Evolutionary conservation across 2,329 filamentous ascomycete species (phyloP), one percentile per base, ranked within the genome.

Genomic region (Elsinoe necatrix): DNA sequence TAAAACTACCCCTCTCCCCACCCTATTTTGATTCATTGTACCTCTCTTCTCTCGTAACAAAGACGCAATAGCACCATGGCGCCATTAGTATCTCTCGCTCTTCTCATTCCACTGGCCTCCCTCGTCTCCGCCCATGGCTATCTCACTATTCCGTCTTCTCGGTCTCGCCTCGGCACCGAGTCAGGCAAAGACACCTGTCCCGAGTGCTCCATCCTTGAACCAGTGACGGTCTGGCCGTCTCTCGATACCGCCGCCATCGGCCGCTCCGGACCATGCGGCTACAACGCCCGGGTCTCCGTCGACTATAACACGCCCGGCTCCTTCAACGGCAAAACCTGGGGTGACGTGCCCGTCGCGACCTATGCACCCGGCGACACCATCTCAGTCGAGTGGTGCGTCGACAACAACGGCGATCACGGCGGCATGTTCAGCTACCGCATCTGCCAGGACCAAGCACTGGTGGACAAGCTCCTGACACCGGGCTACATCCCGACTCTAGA

Each of bases 251-350:
- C 48, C 34, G 48, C 48, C 20, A 52, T 52, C 48, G 48, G 48
- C 48, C 48, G 48, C 18, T 52, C 48, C 48, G 48, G 48, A 52
- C 48, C 48, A 12, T 52, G 48, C 48, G 48, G 48, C 48, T 52
- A 52, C 48, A 52, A 52, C 34, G 48, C 48, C 16, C 48, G 48
- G 7, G 48, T 52, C 18, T 34, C 25, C 2, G 48, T 52, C 29
- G 48, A 52, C 48, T 52, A 52, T 20, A 52, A 52, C 48, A 52
- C 48, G 16, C 48, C 48, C 34, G 48, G 48, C 20, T 37, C 29
- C 48, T 52, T 39, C 31, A 52, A 52, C 34, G 48, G 48, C 20
- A 52, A 52, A 11, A 21, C 12, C 29, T 52, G 48, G 48, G 48
- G 48, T 18, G 16, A 27, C 20, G 31, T 31, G 2, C 48, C 48